Evolutionary conservation across 139 green algal genomes (phyloP), one percentile per base, ranked within the genome.

Genomic region (Picochlorum costavermella): DNA sequence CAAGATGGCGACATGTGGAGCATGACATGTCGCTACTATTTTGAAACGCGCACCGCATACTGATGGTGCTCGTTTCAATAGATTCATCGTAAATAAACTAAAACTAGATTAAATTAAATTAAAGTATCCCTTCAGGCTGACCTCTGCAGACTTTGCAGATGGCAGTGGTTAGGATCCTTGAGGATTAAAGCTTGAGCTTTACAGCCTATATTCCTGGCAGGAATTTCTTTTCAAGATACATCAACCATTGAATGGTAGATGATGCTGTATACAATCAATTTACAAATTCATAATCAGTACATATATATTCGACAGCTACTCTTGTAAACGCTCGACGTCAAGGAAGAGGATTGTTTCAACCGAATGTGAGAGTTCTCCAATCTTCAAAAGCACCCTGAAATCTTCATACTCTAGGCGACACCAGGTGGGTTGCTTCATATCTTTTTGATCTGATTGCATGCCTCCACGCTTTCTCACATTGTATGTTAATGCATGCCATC

Each of bases 341-440:
- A 87, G 49, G 45, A 88, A 79, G 46, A 88, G 58, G 36, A 90
- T 46, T 56, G 84, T 88, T 56, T 90, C 83, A 3, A 82, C 74
- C 0, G 46, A 53, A 28, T 53, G 16, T 28, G 46, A 20, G 16
- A 53, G 46, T 53, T 53, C 60, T 23, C 46, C 60, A 3, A 49
- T 57, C 26, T 83, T 63, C 45, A 82, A 65, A 40, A 89, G 63
- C 20, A 77, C 16, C 4, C 67, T 43, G 25, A 83, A 88, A 31
- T 84, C 57, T n/a, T 84, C 78, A 3, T 73, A 75, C 45, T 63
- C 69, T 29, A 94, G 69, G 46, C 76, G 83, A 71, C 86, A 94
- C 86, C 86, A 94, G 1, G 83, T 92, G 17, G 86, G 86, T 67
- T 86, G 82, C 46, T 68, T 73, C 31, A 86, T 61, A 4, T 49